These are phyloP conservation scores for Globisporangium apiculatum DNA, from an alignment of 352 stramenopile genomes.

Conservation along the genomic window DNA sequence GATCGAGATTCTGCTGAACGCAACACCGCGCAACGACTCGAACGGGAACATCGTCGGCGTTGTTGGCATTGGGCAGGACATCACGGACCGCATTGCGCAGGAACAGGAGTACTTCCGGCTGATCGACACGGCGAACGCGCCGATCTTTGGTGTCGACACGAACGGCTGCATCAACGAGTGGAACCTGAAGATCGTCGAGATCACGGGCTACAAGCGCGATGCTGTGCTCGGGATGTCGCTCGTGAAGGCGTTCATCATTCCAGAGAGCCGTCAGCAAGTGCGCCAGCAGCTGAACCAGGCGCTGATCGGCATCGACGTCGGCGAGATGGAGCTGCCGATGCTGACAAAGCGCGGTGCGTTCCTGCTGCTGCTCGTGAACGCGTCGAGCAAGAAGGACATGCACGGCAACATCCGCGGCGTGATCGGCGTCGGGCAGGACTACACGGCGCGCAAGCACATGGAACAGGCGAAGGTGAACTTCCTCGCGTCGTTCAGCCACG, in stretches of 20 bases:
- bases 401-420: constrained; percentile 90
- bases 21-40: constrained; percentile 56
- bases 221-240: constrained; percentile 62
- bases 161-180: constrained; percentile 80
- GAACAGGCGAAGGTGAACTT: constrained; percentile 85
- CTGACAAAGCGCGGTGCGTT: constrained; percentile 62
- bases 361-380: constrained; percentile 72
- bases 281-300: constrained; percentile 72
- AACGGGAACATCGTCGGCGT: constrained; percentile 81
- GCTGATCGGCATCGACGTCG: constrained; percentile 79
- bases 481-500: constrained; percentile 79
- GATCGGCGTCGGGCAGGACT: constrained; percentile 90
- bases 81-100: constrained; percentile 65
- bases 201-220: constrained; percentile 74
- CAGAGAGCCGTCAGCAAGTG: constrained; percentile 60
- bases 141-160: constrained; percentile 83
- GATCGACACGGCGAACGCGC: constrained; percentile 72
- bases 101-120: constrained; percentile 69
- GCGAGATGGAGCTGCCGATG: constrained; percentile 86
- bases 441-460: constrained; percentile 86
- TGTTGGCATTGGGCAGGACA: constrained; percentile 82
- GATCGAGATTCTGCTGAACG: constrained; percentile 74
- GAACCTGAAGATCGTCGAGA: constrained; percentile 86
- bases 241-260: constrained; percentile 75
- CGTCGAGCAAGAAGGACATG: constrained; percentile 86